Evolutionary conservation across 768 basidiomycete species (phyloP).

Genomic region (Mrakia gelida): DNA sequence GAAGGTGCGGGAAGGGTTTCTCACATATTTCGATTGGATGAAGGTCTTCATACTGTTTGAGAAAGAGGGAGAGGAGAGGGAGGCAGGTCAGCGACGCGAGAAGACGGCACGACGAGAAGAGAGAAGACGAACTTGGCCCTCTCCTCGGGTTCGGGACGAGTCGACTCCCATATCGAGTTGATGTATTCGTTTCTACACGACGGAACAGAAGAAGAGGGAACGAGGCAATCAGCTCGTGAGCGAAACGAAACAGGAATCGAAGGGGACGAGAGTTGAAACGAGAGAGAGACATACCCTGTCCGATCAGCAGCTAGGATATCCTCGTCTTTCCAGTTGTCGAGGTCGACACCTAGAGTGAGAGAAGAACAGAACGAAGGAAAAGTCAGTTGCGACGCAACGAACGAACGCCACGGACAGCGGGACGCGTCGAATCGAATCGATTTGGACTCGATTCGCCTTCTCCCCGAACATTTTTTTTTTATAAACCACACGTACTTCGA

Average conservation of each 20-base stretch:
- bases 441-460: no score
- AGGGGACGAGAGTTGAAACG: no score
- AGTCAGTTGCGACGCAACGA: no score
- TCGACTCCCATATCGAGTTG: conserved; percentile 25
- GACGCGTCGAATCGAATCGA: no score
- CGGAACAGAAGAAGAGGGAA: no score
- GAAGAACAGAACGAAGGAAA: no score
- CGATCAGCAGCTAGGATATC: conserved; percentile 14
- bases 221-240: no score
- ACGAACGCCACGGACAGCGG: no score
- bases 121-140: conserved; percentile 8
- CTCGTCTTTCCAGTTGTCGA: conserved; percentile 29
- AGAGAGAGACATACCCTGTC: neutral
- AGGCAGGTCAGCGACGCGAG: neutral
- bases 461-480: no score
- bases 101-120: neutral
- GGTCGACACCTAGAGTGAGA: neutral
- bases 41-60: neutral
- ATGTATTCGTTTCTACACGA: conserved; percentile 9
- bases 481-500: conserved; percentile 3
- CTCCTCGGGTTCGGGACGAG: neutral
- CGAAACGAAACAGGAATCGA: no score
- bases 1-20: neutral
- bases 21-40: conserved; percentile 8
- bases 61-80: neutral